A percentile compares a stretch with the other conserved stretches of the same genome.
Evolutionary conservation across 139 green algal genomes (phyloP).

Genomic region (Chlamydomonas asymmetrica): DNA sequence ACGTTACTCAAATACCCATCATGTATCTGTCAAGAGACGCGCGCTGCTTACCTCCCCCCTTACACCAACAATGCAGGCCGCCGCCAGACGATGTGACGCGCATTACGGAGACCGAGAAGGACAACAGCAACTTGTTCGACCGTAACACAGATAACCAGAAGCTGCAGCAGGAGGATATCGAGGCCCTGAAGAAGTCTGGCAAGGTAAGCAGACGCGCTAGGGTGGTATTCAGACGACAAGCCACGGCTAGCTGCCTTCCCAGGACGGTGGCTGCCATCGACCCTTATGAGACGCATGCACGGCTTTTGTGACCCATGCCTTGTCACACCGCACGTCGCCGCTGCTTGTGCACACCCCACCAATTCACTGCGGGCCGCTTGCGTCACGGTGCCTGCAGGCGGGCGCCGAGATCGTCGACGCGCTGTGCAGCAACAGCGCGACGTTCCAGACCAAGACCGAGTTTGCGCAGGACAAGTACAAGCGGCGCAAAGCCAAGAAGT

Average conservation of each 20-base stretch:
- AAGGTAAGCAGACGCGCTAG: slow-evolving; percentile 37
- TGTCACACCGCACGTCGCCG: too few relatives aligned
- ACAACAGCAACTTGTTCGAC: slow-evolving; percentile 60
- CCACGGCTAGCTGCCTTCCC: too few relatives aligned
- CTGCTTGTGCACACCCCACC: too few relatives aligned
- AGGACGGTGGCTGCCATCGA: too few relatives aligned
- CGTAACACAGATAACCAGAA: slow-evolving; percentile 55
- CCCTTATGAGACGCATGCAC: too few relatives aligned
- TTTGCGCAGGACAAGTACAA: slow-evolving; percentile 91
- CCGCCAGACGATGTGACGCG: slow-evolving; percentile 13
- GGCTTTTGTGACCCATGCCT: too few relatives aligned
- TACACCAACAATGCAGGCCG: too few relatives aligned
- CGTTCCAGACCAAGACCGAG: slow-evolving; percentile 63
- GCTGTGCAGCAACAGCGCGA: slow-evolving; percentile 69
- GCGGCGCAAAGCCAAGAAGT: slow-evolving; percentile 61
- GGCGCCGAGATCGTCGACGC: slow-evolving; percentile 78
- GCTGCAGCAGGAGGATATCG: slow-evolving; percentile 60
- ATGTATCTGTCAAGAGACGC: too few relatives aligned
- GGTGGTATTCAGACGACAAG: too few relatives aligned
- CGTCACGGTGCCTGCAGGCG: slow-evolving; percentile 27
- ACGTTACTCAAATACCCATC: too few relatives aligned
- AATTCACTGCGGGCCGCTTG: too few relatives aligned
- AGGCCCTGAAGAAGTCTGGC: slow-evolving; percentile 44
- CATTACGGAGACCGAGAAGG: slow-evolving; percentile 25
- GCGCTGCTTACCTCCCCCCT: too few relatives aligned